Base-by-base conservation (phyloP, 2,329 filamentous ascomycete species). In the Diaporthe sp. region DNA sequence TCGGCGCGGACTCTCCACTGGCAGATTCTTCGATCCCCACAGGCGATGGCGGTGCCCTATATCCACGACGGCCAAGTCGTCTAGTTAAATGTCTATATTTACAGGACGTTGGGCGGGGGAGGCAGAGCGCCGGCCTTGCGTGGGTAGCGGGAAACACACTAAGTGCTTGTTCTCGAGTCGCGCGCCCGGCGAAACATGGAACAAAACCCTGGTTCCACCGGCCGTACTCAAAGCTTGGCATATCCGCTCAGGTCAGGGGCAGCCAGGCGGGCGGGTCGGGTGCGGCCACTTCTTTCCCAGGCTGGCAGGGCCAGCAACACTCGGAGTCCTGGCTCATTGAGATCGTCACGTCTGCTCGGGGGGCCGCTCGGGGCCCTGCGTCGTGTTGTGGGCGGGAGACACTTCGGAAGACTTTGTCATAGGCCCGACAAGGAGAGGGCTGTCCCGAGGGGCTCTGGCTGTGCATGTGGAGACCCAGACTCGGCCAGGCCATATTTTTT, bases 241-340 rank as follows among this genome's bases (percentile, higher is more conserved):
- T 53, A 68, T 68, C 47, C 47, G 63, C 63, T 68, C 47, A 44
- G 63, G 63, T 53, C 63, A 68, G 63, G 63, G 63, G 63, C 47
- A 50, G 44, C 63, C 63, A 66, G 63, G 3, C 47, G n/a, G 63
- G 44, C 63, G 63, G 47, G 47, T 68, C 44, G 47, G 63, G 44
- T 19, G 42, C 47, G 44, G 30, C 42, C 58, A 42, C 35, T 25
- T 27, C 58, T 9, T 22, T 12, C 9, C 58, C 25, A 10, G 30
- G 32, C n/a, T 47, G 19, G 63, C 22, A 66, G 44, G 8, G n/a
- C 44, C 63, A 30, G 30, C 30, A 66, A n/a, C n/a, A n/a, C n/a
- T n/a, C n/a, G 30, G 44, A 39, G 44, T 3, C 27, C 44, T 51
- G 22, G 63, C 63, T 66, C 63, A 66, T 66, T 66, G 30, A 47